Evolutionary conservation across 768 basidiomycete species (phyloP).

Genomic region (Trametes cubensis): DNA sequence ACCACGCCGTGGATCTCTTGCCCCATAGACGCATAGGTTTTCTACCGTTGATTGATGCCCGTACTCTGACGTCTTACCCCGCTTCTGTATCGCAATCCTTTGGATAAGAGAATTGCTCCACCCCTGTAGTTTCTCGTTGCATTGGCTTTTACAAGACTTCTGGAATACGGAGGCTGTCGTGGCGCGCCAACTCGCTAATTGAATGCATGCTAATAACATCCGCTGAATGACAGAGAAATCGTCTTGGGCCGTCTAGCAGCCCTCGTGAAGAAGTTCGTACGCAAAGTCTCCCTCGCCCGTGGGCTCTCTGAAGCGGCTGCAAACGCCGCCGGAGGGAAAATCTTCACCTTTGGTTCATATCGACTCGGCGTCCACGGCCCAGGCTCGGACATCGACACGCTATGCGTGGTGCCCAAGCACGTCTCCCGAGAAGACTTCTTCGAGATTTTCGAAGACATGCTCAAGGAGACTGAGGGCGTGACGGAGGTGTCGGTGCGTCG

Average conservation of each 20-base stretch:
- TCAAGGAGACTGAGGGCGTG: constrained; percentile 79
- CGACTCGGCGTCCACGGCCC: constrained; percentile 97
- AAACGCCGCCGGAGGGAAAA: constrained; percentile 91
- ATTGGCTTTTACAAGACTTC: too few species aligned
- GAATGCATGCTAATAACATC: constrained; percentile 8
- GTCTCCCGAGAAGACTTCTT: constrained; percentile 97
- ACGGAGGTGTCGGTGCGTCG: constrained; percentile 84
- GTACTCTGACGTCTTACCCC: background rate
- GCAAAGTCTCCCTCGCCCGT: constrained; percentile 70
- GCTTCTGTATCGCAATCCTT: background rate
- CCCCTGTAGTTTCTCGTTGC: too few species aligned
- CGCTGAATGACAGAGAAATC: constrained; percentile 67
- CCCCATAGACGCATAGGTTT: background rate
- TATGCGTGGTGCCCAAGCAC: constrained; percentile 96
- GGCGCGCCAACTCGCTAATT: too few species aligned
- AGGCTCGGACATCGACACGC: constrained; percentile 95
- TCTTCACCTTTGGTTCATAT: constrained; percentile 99
- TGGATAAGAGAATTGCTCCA: background rate
- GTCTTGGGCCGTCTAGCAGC: constrained; percentile 88
- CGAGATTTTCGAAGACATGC: constrained; percentile 85
- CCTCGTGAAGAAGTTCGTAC: constrained; percentile 92
- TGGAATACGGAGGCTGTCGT: too few species aligned
- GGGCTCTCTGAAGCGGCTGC: constrained; percentile 91
- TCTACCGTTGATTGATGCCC: constrained; percentile 4
- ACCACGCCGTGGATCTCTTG: background rate